Percentiles rank a stretch among this genome's conserved stretches.
These are phyloP conservation scores for Trichoderma erinaceum DNA, from an alignment of 495 filamentous ascomycete species.

Conservation along the genomic window DNA sequence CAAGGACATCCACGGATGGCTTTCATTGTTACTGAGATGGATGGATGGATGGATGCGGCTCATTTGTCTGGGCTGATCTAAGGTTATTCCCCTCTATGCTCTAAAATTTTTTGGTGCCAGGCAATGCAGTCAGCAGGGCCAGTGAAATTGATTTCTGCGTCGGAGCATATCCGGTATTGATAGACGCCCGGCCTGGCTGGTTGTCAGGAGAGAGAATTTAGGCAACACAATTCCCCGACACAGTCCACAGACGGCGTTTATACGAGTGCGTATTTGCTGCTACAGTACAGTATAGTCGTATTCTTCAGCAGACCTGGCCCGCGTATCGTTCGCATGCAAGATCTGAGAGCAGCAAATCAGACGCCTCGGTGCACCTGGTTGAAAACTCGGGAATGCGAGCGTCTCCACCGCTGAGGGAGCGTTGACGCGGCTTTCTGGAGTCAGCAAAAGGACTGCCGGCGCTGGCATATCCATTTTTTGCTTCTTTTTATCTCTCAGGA, in stretches of 20 bases:
- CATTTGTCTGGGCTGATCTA: neutral
- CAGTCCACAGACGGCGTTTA: neutral
- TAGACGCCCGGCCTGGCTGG: neutral
- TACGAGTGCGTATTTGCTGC: neutral
- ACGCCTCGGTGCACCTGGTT: neutral
- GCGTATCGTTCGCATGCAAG: conserved; percentile 9
- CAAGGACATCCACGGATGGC: neutral
- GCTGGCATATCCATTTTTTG: neutral
- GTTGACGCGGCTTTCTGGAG: neutral
- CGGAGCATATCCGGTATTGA: neutral
- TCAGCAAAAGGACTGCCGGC: neutral
- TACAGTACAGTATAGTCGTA: too few species aligned
- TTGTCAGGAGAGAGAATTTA: too few species aligned
- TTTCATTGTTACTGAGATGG: neutral
- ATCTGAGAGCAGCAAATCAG: neutral
- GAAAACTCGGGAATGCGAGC: neutral
- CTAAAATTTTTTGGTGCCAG: too few species aligned
- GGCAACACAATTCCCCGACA: neutral
- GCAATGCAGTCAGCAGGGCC: too few species aligned
- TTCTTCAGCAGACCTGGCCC: neutral
- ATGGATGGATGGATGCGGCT: neutral
- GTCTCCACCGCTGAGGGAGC: neutral
- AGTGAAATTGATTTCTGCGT: too few species aligned
- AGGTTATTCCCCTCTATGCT: too few species aligned
- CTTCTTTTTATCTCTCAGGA: neutral